Evolutionary conservation across 2,329 filamentous ascomycete species (phyloP).

Genomic region (Zasmidium angulare): DNA sequence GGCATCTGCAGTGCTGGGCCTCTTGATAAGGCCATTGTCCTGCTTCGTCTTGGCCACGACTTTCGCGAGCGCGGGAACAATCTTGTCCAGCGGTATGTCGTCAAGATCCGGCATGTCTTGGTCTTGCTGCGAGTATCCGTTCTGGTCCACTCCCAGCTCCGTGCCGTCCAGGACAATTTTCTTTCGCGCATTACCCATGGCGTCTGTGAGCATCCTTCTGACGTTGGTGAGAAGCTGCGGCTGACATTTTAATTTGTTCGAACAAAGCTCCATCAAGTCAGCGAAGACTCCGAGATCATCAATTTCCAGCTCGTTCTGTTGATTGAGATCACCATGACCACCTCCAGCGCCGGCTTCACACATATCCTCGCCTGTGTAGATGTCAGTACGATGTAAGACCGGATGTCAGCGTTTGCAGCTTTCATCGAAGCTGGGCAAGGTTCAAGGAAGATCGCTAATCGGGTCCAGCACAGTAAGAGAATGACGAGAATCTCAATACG

Average conservation of each 20-base stretch:
- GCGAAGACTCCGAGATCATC: slow-evolving; percentile 49
- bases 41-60: slow-evolving; percentile 25
- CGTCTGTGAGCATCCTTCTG: slow-evolving; percentile 34
- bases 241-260: slow-evolving; percentile 37
- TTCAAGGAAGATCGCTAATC: too few relatives aligned
- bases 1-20: neutral
- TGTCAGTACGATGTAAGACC: slow-evolving; percentile 3
- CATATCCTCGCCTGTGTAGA: slow-evolving; percentile 51
- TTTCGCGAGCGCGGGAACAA: slow-evolving; percentile 34
- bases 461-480: too few relatives aligned
- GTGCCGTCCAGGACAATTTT: slow-evolving; percentile 25
- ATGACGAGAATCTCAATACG: too few relatives aligned
- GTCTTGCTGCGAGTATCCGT: slow-evolving; percentile 50
- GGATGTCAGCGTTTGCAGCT: neutral
- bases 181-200: slow-evolving; percentile 19
- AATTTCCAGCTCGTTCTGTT: slow-evolving; percentile 65
- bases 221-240: slow-evolving; percentile 38
- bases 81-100: slow-evolving; percentile 31
- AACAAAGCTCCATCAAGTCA: slow-evolving; percentile 56
- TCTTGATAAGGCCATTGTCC: slow-evolving; percentile 10
- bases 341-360: slow-evolving; percentile 76
- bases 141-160: slow-evolving; percentile 16
- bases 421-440: too few relatives aligned
- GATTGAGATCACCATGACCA: slow-evolving; percentile 72
- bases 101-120: slow-evolving; percentile 53